Percentiles rank a stretch among this genome's conserved stretches.
Evolutionary conservation across 345 rosid genomes (phyloP).

Genomic region (Diplotaxis tenuifolia): DNA sequence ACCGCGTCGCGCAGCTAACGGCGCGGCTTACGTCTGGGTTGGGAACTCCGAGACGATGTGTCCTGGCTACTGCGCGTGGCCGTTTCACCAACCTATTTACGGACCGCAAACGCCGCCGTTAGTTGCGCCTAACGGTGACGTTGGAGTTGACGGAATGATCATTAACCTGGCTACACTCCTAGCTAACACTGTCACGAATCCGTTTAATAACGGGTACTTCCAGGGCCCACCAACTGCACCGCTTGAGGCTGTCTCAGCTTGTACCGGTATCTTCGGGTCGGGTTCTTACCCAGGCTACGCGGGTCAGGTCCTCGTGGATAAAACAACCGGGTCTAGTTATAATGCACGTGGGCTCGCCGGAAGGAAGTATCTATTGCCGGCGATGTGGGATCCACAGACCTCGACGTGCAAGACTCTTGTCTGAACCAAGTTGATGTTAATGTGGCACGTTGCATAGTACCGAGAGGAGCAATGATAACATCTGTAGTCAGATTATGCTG

Average conservation of each 20-base stretch:
- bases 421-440: constrained; percentile 25
- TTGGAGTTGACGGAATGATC: constrained; percentile 84
- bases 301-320: constrained; percentile 53
- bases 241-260: constrained; percentile 77
- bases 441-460: constrained; percentile 14
- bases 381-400: constrained; percentile 86
- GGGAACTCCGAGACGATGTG: constrained; percentile 73
- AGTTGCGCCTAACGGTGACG: constrained; percentile 77
- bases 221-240: constrained; percentile 70
- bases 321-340: constrained; percentile 62
- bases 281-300: constrained; percentile 85
- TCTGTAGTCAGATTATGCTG: constrained; percentile 8
- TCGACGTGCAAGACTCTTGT: constrained; percentile 62
- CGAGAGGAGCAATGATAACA: constrained; percentile 1
- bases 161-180: constrained; percentile 74
- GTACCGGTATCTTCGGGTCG: constrained; percentile 67
- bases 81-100: constrained; percentile 76
- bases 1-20: constrained; percentile 29
- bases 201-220: constrained; percentile 68
- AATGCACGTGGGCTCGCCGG: constrained; percentile 59
- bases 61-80: constrained; percentile 91
- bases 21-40: constrained; percentile 63
- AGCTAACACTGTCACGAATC: constrained; percentile 79
- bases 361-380: constrained; percentile 71
- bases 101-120: constrained; percentile 79